Conservation (phyloP, 192 early-diverging fungal genomes). For the Allomyces arbusculus region DNA sequence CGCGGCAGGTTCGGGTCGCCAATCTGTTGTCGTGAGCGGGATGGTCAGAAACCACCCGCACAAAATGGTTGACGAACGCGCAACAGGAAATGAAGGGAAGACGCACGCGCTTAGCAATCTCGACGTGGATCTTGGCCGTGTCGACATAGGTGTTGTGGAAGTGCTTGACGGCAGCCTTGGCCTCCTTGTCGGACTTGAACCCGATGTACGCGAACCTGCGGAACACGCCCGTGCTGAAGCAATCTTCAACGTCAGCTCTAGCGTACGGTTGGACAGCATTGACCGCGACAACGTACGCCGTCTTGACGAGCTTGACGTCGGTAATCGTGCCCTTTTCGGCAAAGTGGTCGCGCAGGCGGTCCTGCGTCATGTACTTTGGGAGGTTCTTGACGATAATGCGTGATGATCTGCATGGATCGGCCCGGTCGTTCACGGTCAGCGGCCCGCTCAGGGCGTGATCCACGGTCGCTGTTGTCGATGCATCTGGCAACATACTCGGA, state of each 20-base stretch:
- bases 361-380: conserved; percentile 70
- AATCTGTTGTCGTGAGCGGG: conserved; percentile 19
- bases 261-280: no score
- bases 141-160: conserved; percentile 86
- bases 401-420: conserved; percentile 9
- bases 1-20: conserved; percentile 63
- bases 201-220: conserved; percentile 83
- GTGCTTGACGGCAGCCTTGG: conserved; percentile 52
- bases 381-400: conserved; percentile 92
- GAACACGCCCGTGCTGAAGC: background rate
- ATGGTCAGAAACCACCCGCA: background rate
- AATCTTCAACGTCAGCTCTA: no score
- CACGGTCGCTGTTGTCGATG: no score
- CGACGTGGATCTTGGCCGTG: conserved; percentile 70
- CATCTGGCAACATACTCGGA: no score
- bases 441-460: no score
- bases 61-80: background rate
- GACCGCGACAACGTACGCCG: conserved; percentile 52
- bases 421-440: no score
- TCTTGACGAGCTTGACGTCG: conserved; percentile 73
- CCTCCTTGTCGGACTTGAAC: conserved; percentile 70
- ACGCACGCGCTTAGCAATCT: conserved; percentile 60
- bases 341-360: conserved; percentile 76
- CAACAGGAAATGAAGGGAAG: background rate
- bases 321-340: conserved; percentile 65